Evolutionary conservation across 805 yeast genomes (phyloP), one percentile per base, ranked within the genome.

Genomic region (Hanseniaspora lindneri): DNA sequence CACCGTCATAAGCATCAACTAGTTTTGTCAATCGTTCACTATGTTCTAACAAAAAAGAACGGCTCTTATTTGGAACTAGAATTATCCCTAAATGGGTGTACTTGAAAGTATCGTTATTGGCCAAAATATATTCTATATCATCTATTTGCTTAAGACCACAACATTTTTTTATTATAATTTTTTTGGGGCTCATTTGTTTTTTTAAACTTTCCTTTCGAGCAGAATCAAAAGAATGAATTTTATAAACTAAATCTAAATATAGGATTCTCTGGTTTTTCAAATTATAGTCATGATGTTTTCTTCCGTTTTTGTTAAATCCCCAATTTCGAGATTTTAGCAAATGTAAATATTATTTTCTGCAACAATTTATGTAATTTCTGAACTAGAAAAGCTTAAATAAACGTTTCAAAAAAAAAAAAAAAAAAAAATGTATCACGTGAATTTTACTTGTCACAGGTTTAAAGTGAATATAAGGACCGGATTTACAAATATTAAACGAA

Each of bases 51-150:
- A 68, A 67, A 1, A 86, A 73, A 0, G 95, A 84, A 48, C 98
- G 73, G 33, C 74, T 73, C 50, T 95, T 67, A 20, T 74, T 74
- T 0, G 96, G 97, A 2, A 87, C 97, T 60, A 92, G 62, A 25
- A 92, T 92, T 55, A 84, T 76, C 1, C 98, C 98, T 2, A 89
- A 36, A 29, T 48, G 51, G 6, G 51, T 48, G 24, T 24, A 36
- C 8, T 41, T 41, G 3, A 32, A 23, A 11, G 30, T 21, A 23
- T 28, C 8, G 13, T 34, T 43, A 16, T 36, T 37, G 2, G 19
- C 4, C 1, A 42, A 16, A 9, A 36, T 36, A 16, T 41, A 48
- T 16, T 41, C 47, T 14, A 48, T 48, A 32, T 39, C 43, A 3
- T 36, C 39, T 4, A 48, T 36, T 25, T 30, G 36, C 27, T 39